These are phyloP conservation scores for Pichia scutulata DNA, from an alignment of 805 yeast genomes.

Conservation along the genomic window DNA sequence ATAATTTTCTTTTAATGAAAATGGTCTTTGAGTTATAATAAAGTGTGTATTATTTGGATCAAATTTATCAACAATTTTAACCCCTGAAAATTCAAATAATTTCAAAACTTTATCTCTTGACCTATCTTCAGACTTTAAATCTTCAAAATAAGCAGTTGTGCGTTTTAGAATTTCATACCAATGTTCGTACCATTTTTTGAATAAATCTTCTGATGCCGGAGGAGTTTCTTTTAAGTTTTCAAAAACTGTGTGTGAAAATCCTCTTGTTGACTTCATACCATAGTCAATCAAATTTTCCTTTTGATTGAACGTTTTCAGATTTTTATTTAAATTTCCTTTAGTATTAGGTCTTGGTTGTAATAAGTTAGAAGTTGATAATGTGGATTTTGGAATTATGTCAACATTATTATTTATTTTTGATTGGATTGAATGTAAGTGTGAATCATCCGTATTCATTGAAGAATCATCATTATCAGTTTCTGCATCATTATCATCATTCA, in stretches of 20 bases:
- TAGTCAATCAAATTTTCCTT: constrained; percentile 4
- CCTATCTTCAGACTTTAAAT: constrained; percentile 30
- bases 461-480: background rate
- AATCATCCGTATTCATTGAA: background rate
- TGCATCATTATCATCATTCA: constrained; percentile 1
- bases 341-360: background rate
- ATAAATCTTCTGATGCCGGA: constrained; percentile 29
- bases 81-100: constrained; percentile 42
- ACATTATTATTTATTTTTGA: background rate
- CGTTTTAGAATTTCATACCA: constrained; percentile 45
- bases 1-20: constrained; percentile 30
- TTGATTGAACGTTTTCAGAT: constrained; percentile 1
- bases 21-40: constrained; percentile 40
- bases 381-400: background rate
- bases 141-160: constrained; percentile 41
- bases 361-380: background rate
- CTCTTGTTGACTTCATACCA: constrained; percentile 10
- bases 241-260: constrained; percentile 20
- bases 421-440: background rate
- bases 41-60: constrained; percentile 38
- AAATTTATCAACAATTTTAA: constrained; percentile 37
- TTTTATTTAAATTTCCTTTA: background rate
- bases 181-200: constrained; percentile 42
- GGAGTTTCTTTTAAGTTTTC: constrained; percentile 31
- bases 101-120: constrained; percentile 36